Evolutionary conservation across 345 rosid genomes (phyloP).

Genomic region (Arabidopsis thaliana): DNA sequence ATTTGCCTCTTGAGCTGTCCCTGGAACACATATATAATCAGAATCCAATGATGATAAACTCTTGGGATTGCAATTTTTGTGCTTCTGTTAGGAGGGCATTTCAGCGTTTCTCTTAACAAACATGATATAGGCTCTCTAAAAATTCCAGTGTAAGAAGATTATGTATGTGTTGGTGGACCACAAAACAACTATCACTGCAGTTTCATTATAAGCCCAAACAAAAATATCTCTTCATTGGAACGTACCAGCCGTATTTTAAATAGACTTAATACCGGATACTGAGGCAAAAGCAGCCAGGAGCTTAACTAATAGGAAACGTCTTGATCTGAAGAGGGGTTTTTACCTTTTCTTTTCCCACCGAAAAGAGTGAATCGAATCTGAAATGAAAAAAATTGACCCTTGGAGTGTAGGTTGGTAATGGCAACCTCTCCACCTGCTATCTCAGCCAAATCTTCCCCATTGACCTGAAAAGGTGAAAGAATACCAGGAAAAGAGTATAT

Average conservation of each 20-base stretch:
- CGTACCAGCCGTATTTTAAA: slow-evolving; percentile 2
- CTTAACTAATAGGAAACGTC: slow-evolving; percentile 3
- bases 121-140: neutral
- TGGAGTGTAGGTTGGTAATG: slow-evolving; percentile 64
- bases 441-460: slow-evolving; percentile 69
- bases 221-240: neutral
- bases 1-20: slow-evolving; percentile 54
- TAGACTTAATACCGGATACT: slow-evolving; percentile 15
- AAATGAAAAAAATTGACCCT: slow-evolving; percentile 60
- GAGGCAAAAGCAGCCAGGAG: slow-evolving; percentile 7
- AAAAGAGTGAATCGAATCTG: slow-evolving; percentile 51
- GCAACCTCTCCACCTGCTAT: slow-evolving; percentile 66
- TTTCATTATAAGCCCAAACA: slow-evolving; percentile 1
- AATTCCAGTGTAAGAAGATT: neutral
- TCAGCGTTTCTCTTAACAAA: neutral
- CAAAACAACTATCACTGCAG: slow-evolving; percentile 8
- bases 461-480: slow-evolving; percentile 52
- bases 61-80: neutral
- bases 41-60: slow-evolving; percentile 22
- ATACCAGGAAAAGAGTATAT: neutral
- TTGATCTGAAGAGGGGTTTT: slow-evolving; percentile 6
- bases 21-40: slow-evolving; percentile 34
- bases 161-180: neutral
- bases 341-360: slow-evolving; percentile 38
- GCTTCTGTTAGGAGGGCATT: neutral